These are phyloP conservation scores for Sporothrix humicola DNA, from an alignment of 2,329 filamentous ascomycete species.

Conservation along the genomic window DNA sequence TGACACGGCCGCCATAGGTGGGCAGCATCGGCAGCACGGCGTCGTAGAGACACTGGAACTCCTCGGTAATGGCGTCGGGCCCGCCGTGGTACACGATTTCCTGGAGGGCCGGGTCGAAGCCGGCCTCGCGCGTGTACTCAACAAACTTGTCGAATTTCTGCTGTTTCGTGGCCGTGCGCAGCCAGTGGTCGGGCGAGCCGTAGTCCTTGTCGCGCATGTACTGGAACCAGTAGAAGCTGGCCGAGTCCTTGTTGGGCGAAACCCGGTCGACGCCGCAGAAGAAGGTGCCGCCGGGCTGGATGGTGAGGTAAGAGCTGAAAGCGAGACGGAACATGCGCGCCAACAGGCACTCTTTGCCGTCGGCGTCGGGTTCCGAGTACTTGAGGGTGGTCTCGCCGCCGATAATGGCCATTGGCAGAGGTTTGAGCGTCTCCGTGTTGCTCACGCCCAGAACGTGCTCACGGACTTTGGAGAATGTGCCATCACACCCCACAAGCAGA, in stretches of 20 bases:
- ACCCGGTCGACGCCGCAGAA: slow-evolving; percentile 43
- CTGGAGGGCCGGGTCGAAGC: slow-evolving; percentile 33
- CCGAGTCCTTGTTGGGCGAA: slow-evolving; percentile 36
- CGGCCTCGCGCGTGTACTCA: neutral
- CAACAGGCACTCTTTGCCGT: slow-evolving; percentile 33
- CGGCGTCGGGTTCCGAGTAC: slow-evolving; percentile 36
- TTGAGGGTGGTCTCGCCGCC: slow-evolving; percentile 42
- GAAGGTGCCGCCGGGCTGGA: slow-evolving; percentile 33
- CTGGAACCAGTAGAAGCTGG: slow-evolving; percentile 44
- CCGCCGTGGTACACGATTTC: slow-evolving; percentile 43
- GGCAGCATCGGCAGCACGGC: slow-evolving; percentile 47
- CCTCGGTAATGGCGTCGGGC: slow-evolving; percentile 42
- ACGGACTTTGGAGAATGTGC: slow-evolving; percentile 48
- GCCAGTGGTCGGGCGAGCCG: slow-evolving; percentile 46
- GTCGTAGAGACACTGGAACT: slow-evolving; percentile 35
- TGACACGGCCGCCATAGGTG: slow-evolving; percentile 41
- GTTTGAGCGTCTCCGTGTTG: slow-evolving; percentile 41
- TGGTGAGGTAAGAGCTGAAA: slow-evolving; percentile 43
- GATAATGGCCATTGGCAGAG: slow-evolving; percentile 42
- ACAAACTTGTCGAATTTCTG: slow-evolving; percentile 33
- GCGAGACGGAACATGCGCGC: slow-evolving; percentile 44
- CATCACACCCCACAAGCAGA: slow-evolving; percentile 57
- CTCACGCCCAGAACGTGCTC: slow-evolving; percentile 42
- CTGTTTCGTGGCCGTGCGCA: slow-evolving; percentile 34
- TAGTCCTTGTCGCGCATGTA: slow-evolving; percentile 38